Conservation (phyloP, 495 filamentous ascomycete species). For the Annulohypoxylon stygium region DNA sequence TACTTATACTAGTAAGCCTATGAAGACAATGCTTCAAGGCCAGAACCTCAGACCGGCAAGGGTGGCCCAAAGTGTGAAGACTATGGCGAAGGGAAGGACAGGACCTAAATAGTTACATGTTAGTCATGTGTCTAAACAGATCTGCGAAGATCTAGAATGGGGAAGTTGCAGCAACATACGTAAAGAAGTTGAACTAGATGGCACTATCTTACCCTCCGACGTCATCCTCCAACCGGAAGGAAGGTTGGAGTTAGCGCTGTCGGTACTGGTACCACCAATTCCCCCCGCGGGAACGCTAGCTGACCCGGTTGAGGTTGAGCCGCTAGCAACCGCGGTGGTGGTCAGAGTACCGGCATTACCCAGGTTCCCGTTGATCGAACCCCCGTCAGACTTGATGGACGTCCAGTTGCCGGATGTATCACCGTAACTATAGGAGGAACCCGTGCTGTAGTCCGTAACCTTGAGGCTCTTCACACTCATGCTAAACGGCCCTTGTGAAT, state of each 20-base stretch:
- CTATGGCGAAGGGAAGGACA: conserved; percentile 23
- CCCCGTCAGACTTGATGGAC: conserved; percentile 67
- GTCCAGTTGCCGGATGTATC: conserved; percentile 81
- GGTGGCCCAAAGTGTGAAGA: conserved; percentile 37
- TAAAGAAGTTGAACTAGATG: conserved; percentile 65
- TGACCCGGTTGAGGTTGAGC: conserved; percentile 52
- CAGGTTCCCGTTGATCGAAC: conserved; percentile 70
- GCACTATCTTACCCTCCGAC: conserved; percentile 75
- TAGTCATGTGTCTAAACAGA: conserved; percentile 11
- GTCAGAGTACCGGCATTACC: conserved; percentile 63
- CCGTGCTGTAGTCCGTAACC: conserved; percentile 91
- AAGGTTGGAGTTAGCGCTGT: conserved; percentile 37
- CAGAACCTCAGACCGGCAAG: conserved; percentile 43
- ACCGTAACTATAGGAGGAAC: conserved; percentile 81
- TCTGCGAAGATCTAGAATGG: not conserved
- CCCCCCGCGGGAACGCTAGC: conserved; percentile 70
- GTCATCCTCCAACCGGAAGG: conserved; percentile 79
- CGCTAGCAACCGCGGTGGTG: conserved; percentile 60
- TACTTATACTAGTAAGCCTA: not conserved
- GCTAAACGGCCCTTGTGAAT: conserved; percentile 80
- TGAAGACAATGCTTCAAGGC: conserved; percentile 38
- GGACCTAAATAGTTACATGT: conserved; percentile 38
- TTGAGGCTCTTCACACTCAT: conserved; percentile 85
- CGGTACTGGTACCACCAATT: conserved; percentile 67
- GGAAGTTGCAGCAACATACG: conserved; percentile 51